Evolutionary conservation across 176 grass and related monocot genomes (phyloP).

Genomic region (Aegilops sharonensis): DNA sequence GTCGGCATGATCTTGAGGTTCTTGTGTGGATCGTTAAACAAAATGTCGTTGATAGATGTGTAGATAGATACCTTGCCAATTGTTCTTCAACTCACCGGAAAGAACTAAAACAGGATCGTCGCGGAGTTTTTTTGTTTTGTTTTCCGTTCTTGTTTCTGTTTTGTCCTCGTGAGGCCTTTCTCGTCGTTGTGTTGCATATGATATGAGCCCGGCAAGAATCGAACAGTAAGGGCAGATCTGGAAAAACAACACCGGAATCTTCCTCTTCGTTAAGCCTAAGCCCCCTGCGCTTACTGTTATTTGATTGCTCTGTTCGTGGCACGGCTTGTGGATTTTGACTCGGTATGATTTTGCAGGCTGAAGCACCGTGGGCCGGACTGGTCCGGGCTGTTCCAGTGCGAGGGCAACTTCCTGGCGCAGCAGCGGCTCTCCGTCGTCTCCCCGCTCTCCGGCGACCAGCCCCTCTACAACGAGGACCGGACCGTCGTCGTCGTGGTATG

Average conservation of each 20-base stretch:
- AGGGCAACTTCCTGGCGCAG: conserved; percentile 79
- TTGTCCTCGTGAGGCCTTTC: not conserved
- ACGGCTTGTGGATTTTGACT: not conserved
- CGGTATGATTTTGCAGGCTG: conserved; percentile 46
- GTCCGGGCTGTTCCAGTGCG: conserved; percentile 82
- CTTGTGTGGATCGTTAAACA: not conserved
- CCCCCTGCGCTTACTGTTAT: not conserved
- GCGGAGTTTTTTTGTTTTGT: not conserved
- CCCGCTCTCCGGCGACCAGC: conserved; percentile 91
- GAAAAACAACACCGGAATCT: not conserved
- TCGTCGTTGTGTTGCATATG: too few species aligned
- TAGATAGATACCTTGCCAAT: not conserved
- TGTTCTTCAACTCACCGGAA: conserved; percentile 3
- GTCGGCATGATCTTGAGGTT: not conserved
- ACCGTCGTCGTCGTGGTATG: conserved; percentile 86
- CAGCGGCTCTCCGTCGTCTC: conserved; percentile 89
- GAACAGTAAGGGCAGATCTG: not conserved
- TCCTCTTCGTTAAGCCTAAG: not conserved
- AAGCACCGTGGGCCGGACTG: conserved; percentile 92
- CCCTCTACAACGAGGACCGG: conserved; percentile 81
- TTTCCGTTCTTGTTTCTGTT: not conserved
- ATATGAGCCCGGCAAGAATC: conserved; percentile 15
- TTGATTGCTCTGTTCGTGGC: not conserved
- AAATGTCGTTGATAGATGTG: not conserved
- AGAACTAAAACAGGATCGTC: conserved; percentile 5